Conservation (phyloP, 768 basidiomycete species). For the Leucosporidium yakuticum region DNA sequence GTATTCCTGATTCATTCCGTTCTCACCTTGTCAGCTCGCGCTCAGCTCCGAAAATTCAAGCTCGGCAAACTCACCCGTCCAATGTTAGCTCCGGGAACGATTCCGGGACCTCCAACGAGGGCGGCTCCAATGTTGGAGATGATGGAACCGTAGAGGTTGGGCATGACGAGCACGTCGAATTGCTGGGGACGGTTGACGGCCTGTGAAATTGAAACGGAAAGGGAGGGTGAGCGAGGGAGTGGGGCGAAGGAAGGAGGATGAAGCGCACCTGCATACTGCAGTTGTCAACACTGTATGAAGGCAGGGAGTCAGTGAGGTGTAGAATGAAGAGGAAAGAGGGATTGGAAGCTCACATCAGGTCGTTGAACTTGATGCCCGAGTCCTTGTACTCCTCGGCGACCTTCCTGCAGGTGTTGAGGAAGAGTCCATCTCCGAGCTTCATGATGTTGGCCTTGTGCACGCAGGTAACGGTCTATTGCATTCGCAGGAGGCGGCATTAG, state of each 20-base stretch:
- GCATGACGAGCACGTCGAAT: constrained; percentile 99
- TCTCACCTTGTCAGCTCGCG: not conserved
- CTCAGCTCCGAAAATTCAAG: not conserved
- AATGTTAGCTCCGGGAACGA: constrained; percentile 97
- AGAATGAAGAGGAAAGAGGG: not conserved
- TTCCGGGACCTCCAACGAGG: constrained; percentile 94
- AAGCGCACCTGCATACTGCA: constrained; percentile 75
- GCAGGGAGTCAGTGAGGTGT: not conserved
- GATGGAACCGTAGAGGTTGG: constrained; percentile 92
- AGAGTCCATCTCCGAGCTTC: constrained; percentile 96
- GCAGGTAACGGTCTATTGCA: constrained; percentile 86
- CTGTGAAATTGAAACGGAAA: constrained; percentile 44
- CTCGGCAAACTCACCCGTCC: constrained; percentile 60
- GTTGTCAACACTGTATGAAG: constrained; percentile 24
- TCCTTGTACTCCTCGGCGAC: constrained; percentile 95
- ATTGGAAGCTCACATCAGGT: constrained; percentile 67
- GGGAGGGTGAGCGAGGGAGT: no score
- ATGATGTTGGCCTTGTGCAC: constrained; percentile 99
- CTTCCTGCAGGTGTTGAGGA: constrained; percentile 94
- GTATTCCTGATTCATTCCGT: constrained; percentile 60
- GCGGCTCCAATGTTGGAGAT: constrained; percentile 98
- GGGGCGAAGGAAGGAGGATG: no score
- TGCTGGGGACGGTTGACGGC: constrained; percentile 82
- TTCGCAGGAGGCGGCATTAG: not conserved
- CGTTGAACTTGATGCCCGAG: constrained; percentile 82